Percentiles rank a stretch among this genome's conserved stretches.
Conservation (phyloP, 805 yeast genomes). For the Kodamaea fukazawae region DNA sequence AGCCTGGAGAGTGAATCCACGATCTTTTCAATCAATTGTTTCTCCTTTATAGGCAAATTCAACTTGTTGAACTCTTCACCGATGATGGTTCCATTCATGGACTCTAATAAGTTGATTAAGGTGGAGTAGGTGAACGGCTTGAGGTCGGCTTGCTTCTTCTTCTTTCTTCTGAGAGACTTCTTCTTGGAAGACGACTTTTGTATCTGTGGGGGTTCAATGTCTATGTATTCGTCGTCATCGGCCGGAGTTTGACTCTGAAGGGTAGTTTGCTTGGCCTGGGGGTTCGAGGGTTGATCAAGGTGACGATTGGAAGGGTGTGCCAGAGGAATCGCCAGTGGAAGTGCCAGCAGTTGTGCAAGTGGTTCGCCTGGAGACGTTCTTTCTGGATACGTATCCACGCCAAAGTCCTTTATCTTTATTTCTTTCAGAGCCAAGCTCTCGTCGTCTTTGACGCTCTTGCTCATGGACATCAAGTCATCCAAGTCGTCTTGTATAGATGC, state of each 20-base stretch:
- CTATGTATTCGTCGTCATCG: slow-evolving; percentile 31
- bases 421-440: background rate
- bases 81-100: slow-evolving; percentile 59
- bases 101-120: slow-evolving; percentile 50
- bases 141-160: slow-evolving; percentile 13
- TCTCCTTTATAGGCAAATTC: slow-evolving; percentile 72
- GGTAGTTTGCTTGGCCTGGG: background rate
- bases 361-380: no score
- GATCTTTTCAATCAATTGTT: slow-evolving; percentile 76
- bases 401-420: no score
- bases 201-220: slow-evolving; percentile 35
- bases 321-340: no score
- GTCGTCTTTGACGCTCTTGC: slow-evolving; percentile 14
- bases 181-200: slow-evolving; percentile 30
- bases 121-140: slow-evolving; percentile 44
- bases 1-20: slow-evolving; percentile 82
- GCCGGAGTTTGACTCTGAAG: background rate
- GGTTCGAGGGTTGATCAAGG: background rate
- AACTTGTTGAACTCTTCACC: slow-evolving; percentile 73
- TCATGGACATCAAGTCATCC: slow-evolving; percentile 38
- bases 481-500: slow-evolving; percentile 27
- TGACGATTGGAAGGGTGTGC: no score
- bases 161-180: slow-evolving; percentile 16
- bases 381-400: no score
- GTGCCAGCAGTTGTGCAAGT: no score